phyloP scores from a whole-genome alignment of 2,329 filamentous ascomycete species.

The Aspergillus quadricinctus region DNA sequence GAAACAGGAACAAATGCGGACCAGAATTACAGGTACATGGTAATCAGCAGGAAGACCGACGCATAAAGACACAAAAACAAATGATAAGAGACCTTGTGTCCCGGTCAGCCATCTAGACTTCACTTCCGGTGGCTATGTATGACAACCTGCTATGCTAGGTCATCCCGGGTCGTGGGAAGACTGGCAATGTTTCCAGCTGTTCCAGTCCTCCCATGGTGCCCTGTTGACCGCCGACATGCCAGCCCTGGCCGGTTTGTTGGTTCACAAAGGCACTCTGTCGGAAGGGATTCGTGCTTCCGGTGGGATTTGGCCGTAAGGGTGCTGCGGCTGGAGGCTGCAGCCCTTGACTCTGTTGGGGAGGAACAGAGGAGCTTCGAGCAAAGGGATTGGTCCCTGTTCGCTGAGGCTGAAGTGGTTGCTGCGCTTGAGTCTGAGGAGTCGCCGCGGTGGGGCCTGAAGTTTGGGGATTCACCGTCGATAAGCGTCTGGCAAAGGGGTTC shows the following conservation, averaged over 20 bases:
- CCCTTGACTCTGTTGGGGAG: constrained; percentile 29
- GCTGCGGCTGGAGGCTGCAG: constrained; percentile 35
- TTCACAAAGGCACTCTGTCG: constrained; percentile 86
- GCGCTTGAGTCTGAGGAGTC: constrained; percentile 24
- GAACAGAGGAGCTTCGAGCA: constrained; percentile 51
- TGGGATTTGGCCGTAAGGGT: constrained; percentile 68
- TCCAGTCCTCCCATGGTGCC: constrained; percentile 74
- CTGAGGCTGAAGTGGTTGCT: constrained; percentile 43
- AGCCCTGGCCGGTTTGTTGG: constrained; percentile 79
- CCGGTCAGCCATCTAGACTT: background rate
- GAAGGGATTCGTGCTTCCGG: constrained; percentile 91
- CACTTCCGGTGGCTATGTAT: background rate
- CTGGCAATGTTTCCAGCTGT: constrained; percentile 69
- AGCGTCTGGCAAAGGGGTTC: constrained; percentile 76
- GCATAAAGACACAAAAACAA: background rate
- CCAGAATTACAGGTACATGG: background rate
- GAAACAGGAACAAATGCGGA: background rate
- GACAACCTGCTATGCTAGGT: background rate
- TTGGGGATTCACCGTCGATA: constrained; percentile 32
- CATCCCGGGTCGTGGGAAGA: constrained; percentile 77
- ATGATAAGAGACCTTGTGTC: background rate
- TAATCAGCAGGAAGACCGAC: background rate
- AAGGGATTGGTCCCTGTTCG: constrained; percentile 72
- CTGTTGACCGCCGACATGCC: constrained; percentile 70
- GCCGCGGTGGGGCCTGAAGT: constrained; percentile 16